Conservation (phyloP, 2,329 filamentous ascomycete species). For the Aspergillus fijiensis region DNA sequence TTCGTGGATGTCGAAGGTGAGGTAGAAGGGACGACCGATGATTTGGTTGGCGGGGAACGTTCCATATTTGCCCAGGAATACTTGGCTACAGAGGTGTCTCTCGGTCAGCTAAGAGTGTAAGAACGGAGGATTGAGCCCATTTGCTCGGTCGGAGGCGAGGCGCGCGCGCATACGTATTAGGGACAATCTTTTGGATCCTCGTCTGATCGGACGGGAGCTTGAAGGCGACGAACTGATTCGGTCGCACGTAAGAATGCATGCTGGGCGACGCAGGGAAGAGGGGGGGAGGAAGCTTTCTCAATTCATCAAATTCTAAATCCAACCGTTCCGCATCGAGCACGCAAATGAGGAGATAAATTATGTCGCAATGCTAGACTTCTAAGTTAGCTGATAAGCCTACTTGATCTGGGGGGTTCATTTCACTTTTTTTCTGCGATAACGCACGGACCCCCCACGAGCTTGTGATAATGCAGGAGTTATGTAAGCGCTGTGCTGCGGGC, state of each 20-base stretch:
- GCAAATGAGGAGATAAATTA: neutral
- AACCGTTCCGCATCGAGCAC: neutral
- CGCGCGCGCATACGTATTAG: constrained; percentile 60
- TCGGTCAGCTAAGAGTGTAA: constrained; percentile 10
- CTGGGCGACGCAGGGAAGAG: neutral
- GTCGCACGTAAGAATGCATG: constrained; percentile 43
- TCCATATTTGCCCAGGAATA: constrained; percentile 91
- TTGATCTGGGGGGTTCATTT: neutral
- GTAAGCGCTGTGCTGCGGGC: neutral
- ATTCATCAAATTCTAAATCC: neutral
- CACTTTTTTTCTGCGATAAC: constrained; percentile 21
- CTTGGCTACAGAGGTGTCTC: constrained; percentile 56
- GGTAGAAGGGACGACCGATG: constrained; percentile 83
- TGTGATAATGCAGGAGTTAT: constrained; percentile 14
- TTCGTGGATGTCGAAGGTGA: constrained; percentile 87
- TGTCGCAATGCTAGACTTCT: neutral
- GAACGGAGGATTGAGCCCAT: constrained; percentile 18
- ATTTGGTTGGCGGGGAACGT: constrained; percentile 86
- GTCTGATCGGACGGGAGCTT: constrained; percentile 55
- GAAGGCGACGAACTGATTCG: constrained; percentile 38
- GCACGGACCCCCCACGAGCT: constrained; percentile 18
- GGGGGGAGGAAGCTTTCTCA: neutral
- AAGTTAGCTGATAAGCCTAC: neutral
- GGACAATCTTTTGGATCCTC: constrained; percentile 59
- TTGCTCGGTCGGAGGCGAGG: neutral